A percentile compares a stretch with the other conserved stretches of the same genome.
Evolutionary conservation across 73 alveolate species (phyloP).

Genomic region (Tetrahymena elliotti): DNA sequence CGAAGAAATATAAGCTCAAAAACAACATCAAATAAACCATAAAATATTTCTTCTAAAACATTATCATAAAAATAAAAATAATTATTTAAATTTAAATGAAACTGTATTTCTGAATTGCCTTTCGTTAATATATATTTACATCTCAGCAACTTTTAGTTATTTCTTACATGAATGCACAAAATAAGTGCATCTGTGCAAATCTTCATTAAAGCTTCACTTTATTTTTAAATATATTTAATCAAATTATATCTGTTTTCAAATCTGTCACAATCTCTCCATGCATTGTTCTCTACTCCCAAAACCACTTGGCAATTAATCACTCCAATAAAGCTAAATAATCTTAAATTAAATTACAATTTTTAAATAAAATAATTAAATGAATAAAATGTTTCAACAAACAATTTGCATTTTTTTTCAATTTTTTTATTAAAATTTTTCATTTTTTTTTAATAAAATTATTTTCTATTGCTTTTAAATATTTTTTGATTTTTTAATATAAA

Average conservation of each 20-base stretch:
- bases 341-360: no score
- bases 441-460: no score
- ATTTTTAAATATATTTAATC: background rate
- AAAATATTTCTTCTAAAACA: background rate
- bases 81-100: background rate
- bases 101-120: background rate
- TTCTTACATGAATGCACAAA: background rate
- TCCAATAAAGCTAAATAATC: no score
- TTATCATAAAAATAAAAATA: background rate
- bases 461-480: no score
- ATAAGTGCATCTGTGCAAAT: background rate
- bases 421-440: no score
- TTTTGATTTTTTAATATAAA: no score
- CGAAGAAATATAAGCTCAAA: no score
- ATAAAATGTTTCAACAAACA: no score
- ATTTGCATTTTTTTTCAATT: no score
- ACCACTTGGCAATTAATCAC: no score
- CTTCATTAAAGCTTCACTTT: background rate
- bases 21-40: background rate
- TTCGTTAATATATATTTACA: background rate
- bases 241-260: background rate
- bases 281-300: no score
- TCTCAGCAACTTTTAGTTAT: background rate
- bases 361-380: no score
- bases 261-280: background rate